phyloP scores from a whole-genome alignment of 805 yeast genomes.

The Candida nanaspora region DNA sequence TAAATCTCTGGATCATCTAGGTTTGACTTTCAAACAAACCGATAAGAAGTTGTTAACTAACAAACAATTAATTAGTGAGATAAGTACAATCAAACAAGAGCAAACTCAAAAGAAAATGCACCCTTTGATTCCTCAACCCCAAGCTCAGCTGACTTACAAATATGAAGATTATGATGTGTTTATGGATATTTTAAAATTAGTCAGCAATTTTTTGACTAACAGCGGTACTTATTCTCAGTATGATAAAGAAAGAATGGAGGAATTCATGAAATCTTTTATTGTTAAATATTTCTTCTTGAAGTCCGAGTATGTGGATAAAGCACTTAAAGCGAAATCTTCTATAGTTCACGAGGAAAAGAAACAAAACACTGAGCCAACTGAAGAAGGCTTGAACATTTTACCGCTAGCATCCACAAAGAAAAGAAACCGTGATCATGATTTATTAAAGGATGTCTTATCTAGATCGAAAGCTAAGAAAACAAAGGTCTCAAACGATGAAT shows the following conservation, averaged over 20 bases:
- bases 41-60: constrained; percentile 89
- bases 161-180: constrained; percentile 64
- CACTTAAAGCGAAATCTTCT: constrained; percentile 27
- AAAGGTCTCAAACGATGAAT: constrained; percentile 13
- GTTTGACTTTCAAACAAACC: constrained; percentile 92
- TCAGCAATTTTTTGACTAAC: constrained; percentile 58
- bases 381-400: constrained; percentile 10
- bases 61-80: constrained; percentile 84
- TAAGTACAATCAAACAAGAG: constrained; percentile 87
- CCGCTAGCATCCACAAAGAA: constrained; percentile 28
- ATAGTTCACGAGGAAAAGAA: constrained; percentile 7
- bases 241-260: constrained; percentile 72
- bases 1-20: constrained; percentile 91
- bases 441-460: constrained; percentile 52
- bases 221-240: constrained; percentile 69
- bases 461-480: constrained; percentile 36
- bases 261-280: constrained; percentile 63
- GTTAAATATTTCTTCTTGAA: constrained; percentile 65
- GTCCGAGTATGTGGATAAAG: constrained; percentile 37
- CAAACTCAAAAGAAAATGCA: constrained; percentile 81
- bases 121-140: constrained; percentile 84
- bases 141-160: constrained; percentile 51
- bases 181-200: constrained; percentile 63
- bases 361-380: constrained; percentile 1
- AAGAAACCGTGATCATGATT: constrained; percentile 50